Percentiles rank a stretch among this genome's conserved stretches.
These are phyloP conservation scores for Tuber magnatum DNA, from an alignment of 495 filamentous ascomycete species.

Conservation along the genomic window DNA sequence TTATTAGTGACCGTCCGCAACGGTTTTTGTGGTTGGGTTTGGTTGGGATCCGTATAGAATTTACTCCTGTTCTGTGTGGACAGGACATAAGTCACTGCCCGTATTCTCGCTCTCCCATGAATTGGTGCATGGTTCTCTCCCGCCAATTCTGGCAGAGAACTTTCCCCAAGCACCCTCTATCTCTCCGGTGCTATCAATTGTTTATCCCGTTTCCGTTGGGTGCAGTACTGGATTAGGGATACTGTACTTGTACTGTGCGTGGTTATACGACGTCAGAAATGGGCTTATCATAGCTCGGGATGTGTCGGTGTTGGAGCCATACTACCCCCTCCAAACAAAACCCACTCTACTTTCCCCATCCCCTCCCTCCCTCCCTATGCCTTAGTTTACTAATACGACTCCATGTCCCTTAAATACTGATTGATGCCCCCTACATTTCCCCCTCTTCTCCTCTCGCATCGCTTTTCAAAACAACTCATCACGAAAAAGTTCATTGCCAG, in stretches of 20 bases:
- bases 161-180: background rate
- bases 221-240: background rate
- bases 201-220: background rate
- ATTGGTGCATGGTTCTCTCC: background rate
- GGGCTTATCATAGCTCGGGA: background rate
- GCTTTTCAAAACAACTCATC: background rate
- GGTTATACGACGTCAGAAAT: background rate
- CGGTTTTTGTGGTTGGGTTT: background rate
- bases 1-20: background rate
- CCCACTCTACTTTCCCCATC: background rate
- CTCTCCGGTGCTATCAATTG: background rate
- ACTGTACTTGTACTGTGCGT: too few relatives aligned
- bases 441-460: slow-evolving; percentile 11
- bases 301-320: background rate
- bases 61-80: background rate
- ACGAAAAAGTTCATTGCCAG: slow-evolving; percentile 2
- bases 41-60: background rate
- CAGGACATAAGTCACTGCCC: background rate
- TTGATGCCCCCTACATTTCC: slow-evolving; percentile 20
- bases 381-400: background rate
- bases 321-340: background rate
- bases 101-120: background rate
- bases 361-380: background rate
- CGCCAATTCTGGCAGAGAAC: background rate
- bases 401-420: background rate